phyloP scores from a whole-genome alignment of 495 filamentous ascomycete genomes.

The Acidomyces sp. region DNA sequence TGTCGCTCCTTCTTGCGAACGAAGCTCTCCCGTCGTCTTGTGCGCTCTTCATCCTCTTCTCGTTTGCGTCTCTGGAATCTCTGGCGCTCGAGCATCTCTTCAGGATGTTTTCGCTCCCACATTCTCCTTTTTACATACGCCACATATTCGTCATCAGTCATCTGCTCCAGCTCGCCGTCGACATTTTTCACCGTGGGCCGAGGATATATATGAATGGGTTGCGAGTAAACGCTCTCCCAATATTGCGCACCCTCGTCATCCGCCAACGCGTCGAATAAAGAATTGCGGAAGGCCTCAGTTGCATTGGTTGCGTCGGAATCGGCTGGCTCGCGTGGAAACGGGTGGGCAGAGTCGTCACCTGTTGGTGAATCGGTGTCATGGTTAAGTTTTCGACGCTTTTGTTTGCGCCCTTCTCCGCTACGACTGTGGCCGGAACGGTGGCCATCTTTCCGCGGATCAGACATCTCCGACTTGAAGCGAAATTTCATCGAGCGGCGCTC shows the following conservation, averaged over 20 bases:
- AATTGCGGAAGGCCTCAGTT: conserved; percentile 73
- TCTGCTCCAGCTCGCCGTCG: conserved; percentile 58
- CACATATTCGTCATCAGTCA: conserved; percentile 86
- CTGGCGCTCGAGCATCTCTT: conserved; percentile 52
- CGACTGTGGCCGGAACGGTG: not conserved
- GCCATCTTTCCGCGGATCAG: conserved; percentile 4
- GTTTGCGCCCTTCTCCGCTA: not conserved
- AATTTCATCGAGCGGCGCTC: conserved; percentile 3
- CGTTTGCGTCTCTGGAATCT: conserved; percentile 38
- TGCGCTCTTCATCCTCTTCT: conserved; percentile 34
- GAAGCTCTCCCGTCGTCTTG: conserved; percentile 29
- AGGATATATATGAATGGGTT: conserved; percentile 65
- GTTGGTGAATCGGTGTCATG: not conserved
- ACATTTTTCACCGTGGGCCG: conserved; percentile 28
- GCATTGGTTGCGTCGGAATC: not conserved
- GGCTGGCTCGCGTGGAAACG: conserved; percentile 18
- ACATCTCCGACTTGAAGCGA: conserved; percentile 13
- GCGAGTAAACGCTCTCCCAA: conserved; percentile 90
- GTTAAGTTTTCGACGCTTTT: conserved; percentile 6
- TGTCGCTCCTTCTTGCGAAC: conserved; percentile 26
- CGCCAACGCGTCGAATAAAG: conserved; percentile 96
- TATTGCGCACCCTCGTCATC: conserved; percentile 89
- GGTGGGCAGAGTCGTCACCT: conserved; percentile 8
- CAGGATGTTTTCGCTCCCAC: conserved; percentile 76
- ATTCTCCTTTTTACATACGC: conserved; percentile 70